phyloP scores from a whole-genome alignment of 495 filamentous ascomycete species.

The Bacidia rubella region DNA sequence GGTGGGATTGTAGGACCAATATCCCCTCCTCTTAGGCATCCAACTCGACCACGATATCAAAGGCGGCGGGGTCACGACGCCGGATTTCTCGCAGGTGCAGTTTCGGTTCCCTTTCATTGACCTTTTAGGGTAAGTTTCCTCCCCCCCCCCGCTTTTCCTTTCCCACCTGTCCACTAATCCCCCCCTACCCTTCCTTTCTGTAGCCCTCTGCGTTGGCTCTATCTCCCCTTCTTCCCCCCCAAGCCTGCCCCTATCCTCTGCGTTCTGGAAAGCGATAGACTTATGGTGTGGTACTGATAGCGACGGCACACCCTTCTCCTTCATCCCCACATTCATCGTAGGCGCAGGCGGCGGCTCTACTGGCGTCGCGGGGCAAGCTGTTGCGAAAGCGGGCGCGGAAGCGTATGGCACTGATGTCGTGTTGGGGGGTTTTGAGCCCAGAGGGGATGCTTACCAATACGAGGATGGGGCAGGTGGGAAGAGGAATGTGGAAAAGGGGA shows the following conservation, averaged over 20 bases:
- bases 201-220: too few species aligned
- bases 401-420: constrained; percentile 1
- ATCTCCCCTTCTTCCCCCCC: too few species aligned
- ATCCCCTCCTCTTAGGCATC: constrained; percentile 3
- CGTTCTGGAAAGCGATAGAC: too few species aligned
- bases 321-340: not conserved
- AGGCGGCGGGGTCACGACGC: not conserved
- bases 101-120: constrained; percentile 12
- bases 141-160: too few species aligned
- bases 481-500: not conserved
- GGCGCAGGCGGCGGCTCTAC: not conserved
- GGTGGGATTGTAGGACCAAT: too few species aligned
- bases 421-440: constrained; percentile 1
- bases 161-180: too few species aligned
- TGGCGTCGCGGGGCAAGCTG: constrained; percentile 2
- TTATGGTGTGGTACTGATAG: too few species aligned
- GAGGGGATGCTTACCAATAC: constrained; percentile 5
- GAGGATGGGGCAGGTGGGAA: not conserved
- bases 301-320: constrained; percentile 2
- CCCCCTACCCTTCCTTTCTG: too few species aligned
- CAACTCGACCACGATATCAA: constrained; percentile 4
- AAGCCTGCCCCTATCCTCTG: too few species aligned
- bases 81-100: constrained; percentile 5
- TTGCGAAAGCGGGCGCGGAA: not conserved
- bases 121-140: constrained; percentile 6